Percentiles rank a stretch among this genome's conserved stretches.
phyloP scores from a whole-genome alignment of 2,329 filamentous ascomycete species.

The Chaetomium sp. region DNA sequence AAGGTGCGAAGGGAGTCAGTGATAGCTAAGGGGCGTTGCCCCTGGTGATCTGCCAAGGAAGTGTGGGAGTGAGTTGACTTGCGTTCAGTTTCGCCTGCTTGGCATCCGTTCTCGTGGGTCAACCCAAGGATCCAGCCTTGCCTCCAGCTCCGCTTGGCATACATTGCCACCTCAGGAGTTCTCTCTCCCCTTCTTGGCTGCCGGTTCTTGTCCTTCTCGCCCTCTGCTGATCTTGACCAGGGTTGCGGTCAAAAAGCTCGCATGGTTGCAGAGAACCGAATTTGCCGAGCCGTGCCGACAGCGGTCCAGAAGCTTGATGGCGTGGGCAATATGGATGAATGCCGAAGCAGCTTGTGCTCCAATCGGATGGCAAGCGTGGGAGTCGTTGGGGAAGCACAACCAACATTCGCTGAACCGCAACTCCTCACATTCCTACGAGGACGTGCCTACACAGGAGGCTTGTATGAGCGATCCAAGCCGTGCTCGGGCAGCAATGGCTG shows the following conservation, averaged over 20 bases:
- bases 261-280: constrained; percentile 13
- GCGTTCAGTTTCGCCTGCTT: background rate
- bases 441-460: background rate
- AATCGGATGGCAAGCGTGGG: constrained; percentile 9
- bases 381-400: background rate
- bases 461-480: background rate
- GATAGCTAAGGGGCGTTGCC: background rate
- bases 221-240: background rate
- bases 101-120: background rate
- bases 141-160: constrained; percentile 9
- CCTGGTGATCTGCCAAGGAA: constrained; percentile 10
- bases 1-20: background rate
- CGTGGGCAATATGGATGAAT: constrained; percentile 33
- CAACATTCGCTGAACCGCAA: constrained; percentile 7
- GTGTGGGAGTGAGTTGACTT: background rate
- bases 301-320: constrained; percentile 18
- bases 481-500: background rate
- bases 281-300: constrained; percentile 26
- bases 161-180: background rate
- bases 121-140: background rate
- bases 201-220: background rate
- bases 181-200: background rate
- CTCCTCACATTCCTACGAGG: background rate
- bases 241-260: background rate
- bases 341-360: constrained; percentile 19